phyloP scores from a whole-genome alignment of 257 asterid genomes.

The Solanum neorickii region DNA sequence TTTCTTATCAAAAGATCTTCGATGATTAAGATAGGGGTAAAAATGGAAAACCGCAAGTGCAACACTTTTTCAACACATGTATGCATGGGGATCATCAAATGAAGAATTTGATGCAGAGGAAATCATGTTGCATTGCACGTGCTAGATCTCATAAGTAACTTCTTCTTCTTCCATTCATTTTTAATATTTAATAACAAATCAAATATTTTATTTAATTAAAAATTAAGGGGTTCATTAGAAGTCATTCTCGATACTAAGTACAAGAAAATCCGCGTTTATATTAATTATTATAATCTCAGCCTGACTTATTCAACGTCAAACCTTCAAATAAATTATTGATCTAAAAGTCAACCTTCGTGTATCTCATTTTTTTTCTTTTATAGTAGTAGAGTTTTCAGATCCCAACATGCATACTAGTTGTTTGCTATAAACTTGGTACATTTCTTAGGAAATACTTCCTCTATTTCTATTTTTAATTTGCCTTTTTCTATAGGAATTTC shows the following conservation, averaged over 20 bases:
- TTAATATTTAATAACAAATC: not conserved
- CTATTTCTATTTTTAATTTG: too few relatives aligned
- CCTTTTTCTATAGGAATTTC: too few relatives aligned
- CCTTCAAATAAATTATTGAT: not conserved
- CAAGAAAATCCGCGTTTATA: not conserved
- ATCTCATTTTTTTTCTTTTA: not conserved
- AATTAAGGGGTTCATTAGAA: not conserved
- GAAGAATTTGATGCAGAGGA: conserved; percentile 22
- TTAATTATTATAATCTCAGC: not conserved
- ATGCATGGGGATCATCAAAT: conserved; percentile 42
- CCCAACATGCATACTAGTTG: not conserved
- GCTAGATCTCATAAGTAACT: not conserved
- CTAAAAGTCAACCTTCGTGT: not conserved
- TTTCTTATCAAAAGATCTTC: not conserved
- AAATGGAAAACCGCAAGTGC: not conserved
- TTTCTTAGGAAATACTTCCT: too few relatives aligned
- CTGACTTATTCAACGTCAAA: not conserved
- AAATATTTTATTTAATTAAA: not conserved
- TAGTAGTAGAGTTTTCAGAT: not conserved
- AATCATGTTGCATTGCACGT: conserved; percentile 3
- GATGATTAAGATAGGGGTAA: not conserved
- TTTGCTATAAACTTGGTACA: too few relatives aligned
- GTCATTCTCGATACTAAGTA: not conserved
- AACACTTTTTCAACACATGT: conserved; percentile 11
- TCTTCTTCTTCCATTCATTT: not conserved